Conservation (phyloP, 176 grass and related monocot genomes). For the Lolium multiflorum region DNA sequence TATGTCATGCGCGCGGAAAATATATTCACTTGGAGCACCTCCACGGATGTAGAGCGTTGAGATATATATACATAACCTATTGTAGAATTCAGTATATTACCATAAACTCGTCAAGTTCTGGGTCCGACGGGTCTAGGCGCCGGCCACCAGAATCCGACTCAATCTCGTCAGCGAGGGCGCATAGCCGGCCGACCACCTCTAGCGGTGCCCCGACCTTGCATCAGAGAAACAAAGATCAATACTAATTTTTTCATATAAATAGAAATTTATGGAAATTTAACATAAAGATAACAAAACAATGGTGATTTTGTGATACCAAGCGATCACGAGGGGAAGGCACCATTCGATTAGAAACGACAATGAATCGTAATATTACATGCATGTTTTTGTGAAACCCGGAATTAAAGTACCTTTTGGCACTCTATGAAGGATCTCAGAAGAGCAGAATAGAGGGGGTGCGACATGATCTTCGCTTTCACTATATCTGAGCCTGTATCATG, state of each 20-base stretch:
- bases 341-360: not conserved
- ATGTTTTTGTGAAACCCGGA: not conserved
- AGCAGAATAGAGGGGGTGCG: conserved; percentile 74
- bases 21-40: not conserved
- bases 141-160: conserved; percentile 46
- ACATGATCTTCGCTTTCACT: conserved; percentile 82
- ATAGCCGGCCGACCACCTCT: conserved; percentile 61
- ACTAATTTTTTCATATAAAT: conserved; percentile 17
- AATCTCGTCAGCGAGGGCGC: conserved; percentile 54
- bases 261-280: not conserved
- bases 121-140: conserved; percentile 43
- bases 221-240: conserved; percentile 17
- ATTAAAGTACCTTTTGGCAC: conserved; percentile 67
- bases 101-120: conserved; percentile 97
- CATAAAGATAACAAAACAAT: not conserved
- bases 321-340: not conserved
- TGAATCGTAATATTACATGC: conserved; percentile 29
- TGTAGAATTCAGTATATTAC: conserved; percentile 34
- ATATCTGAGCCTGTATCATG: conserved; percentile 44
- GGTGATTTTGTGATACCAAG: not conserved
- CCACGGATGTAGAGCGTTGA: not conserved
- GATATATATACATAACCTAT: not conserved
- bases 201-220: conserved; percentile 76
- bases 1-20: not conserved
- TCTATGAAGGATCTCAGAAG: conserved; percentile 79